Evolutionary conservation across 176 grass and related monocot species (phyloP).

Genomic region (Themeda triandra): DNA sequence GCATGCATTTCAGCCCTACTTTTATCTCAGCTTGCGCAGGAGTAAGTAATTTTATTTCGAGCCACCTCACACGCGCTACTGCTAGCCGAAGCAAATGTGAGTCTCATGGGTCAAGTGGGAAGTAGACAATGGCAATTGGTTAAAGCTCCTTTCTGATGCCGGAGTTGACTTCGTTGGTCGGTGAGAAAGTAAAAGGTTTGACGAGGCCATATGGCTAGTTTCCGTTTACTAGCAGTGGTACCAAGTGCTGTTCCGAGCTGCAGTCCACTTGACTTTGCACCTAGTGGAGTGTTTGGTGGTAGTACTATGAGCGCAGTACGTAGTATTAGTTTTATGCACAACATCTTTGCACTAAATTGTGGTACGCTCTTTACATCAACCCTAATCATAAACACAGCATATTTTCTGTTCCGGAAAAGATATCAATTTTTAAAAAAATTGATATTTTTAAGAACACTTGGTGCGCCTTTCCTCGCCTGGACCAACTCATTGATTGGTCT

Average conservation of each 20-base stretch:
- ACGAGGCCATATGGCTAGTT: neutral
- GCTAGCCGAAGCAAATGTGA: neutral
- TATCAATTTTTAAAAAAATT: too few species aligned
- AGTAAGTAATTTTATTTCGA: neutral
- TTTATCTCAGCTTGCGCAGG: neutral
- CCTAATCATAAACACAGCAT: neutral
- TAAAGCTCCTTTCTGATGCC: neutral
- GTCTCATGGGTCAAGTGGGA: neutral
- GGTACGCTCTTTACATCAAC: neutral
- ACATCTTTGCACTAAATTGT: neutral
- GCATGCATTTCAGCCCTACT: neutral
- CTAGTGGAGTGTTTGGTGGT: neutral
- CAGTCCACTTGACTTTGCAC: neutral
- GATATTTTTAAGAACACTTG: neutral
- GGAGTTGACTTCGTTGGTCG: conserved; percentile 21
- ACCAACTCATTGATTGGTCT: conserved; percentile 28
- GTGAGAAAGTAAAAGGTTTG: neutral
- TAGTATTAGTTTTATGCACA: neutral
- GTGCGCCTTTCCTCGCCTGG: conserved; percentile 13
- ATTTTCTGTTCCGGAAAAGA: neutral
- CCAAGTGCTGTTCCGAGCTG: neutral
- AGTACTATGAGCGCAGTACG: neutral
- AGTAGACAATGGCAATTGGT: neutral
- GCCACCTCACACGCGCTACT: neutral
- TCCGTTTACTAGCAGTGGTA: neutral